A percentile compares a stretch with the other conserved stretches of the same genome.
phyloP scores from a whole-genome alignment of 352 stramenopile species.

The Lagenidium giganteum region DNA sequence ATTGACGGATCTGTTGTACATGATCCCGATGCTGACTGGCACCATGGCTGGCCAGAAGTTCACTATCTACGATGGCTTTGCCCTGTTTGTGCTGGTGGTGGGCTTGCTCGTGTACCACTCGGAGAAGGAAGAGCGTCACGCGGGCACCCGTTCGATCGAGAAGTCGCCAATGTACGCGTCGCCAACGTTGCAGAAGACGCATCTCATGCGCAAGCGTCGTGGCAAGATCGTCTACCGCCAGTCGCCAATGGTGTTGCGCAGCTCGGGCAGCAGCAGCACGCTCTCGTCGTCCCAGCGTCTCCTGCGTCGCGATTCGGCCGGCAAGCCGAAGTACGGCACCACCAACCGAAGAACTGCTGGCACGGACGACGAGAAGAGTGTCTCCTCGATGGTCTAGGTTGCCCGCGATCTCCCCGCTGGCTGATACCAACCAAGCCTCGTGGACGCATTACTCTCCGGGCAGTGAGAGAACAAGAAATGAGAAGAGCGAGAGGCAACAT shows the following conservation, averaged over 20 bases:
- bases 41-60: slow-evolving; percentile 61
- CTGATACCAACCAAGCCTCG: no score
- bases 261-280: slow-evolving; percentile 26
- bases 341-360: no score
- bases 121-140: slow-evolving; percentile 76
- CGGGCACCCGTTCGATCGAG: slow-evolving; percentile 55
- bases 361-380: slow-evolving; percentile 16
- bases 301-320: slow-evolving; percentile 33
- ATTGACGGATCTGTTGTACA: slow-evolving; percentile 81
- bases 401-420: no score
- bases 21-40: slow-evolving; percentile 75
- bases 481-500: no score
- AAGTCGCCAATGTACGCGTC: slow-evolving; percentile 86
- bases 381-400: slow-evolving; percentile 12
- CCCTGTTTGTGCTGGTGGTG: slow-evolving; percentile 84
- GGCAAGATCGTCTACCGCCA: slow-evolving; percentile 83
- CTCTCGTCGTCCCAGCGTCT: slow-evolving; percentile 48
- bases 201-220: slow-evolving; percentile 74
- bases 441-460: no score
- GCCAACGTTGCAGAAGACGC: slow-evolving; percentile 77
- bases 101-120: slow-evolving; percentile 84
- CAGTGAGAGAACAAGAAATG: no score
- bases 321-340: slow-evolving; percentile 59
- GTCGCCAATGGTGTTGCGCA: slow-evolving; percentile 62
- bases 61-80: slow-evolving; percentile 86